Base-by-base conservation (phyloP, 257 asterid genomes). In the Fraxinus quadrangulata region DNA sequence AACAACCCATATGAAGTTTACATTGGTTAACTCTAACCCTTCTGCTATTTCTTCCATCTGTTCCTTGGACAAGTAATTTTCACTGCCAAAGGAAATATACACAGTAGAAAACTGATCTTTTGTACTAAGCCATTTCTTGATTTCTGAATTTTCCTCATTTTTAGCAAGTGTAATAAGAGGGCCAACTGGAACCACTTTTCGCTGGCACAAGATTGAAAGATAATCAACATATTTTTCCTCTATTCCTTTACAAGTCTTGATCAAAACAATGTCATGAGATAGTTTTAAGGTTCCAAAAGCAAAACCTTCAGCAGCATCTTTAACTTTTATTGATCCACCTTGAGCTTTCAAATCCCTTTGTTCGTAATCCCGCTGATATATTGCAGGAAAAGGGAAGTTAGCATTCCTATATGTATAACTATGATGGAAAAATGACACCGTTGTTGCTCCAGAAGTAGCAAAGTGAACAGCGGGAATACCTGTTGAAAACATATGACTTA, bases 61-160 rank as follows among this genome's bases (percentile, higher is more conserved):
- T 21, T 63, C 72, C 23, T 37, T 75, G 12, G 59, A 59, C 9
- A 75, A 67, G 31, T 59, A 75, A 66, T 63, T 59, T 37, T 75
- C 78, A 75, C 78, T 75, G 24, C 72, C 78, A 75, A 75, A 75
- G 23, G 78, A 63, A 65, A 75, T 28, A 42, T 59, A 75, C 21
- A 75, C 72, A 5, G 59, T 42, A 33, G 78, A 75, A 37, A 40
- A 21, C 13, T 61, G 56, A 6, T 63, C 72, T 30, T 75, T 75
- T 5, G 30, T 75, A 24, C 69, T 42, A 13, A 75, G 34, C 78
- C 72, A 75, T 63, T 75, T 26, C 28, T 21, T 26, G 61, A 75
- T 75, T 17, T 63, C 72, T 1, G 26, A 2, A 63, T 17, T 42
- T 2, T 70, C 28, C 17, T 34, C 54, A 12, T 23, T 16, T 1